Base-by-base conservation (phyloP, 345 rosid genomes). In the Eucalyptus pumila region DNA sequence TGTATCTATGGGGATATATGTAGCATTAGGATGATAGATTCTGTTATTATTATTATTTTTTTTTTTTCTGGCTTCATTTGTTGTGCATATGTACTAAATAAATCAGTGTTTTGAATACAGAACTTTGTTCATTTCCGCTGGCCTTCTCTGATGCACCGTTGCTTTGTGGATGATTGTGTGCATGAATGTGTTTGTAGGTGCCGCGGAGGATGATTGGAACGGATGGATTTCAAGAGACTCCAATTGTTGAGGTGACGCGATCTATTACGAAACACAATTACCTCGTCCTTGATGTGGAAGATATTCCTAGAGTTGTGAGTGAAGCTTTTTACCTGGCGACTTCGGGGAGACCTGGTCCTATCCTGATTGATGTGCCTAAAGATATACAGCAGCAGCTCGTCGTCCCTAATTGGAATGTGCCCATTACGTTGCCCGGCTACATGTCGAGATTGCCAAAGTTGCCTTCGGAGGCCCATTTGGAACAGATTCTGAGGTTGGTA, bases 161-260 rank as follows among this genome's bases (percentile, higher is more conserved):
- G 47, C 15, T 23, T 76, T 21, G 42, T 37, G 47, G 47, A 76
- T 40, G 47, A 76, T 44, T 30, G 19, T 62, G 65, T 42, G 44
- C 85, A 13, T 26, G 27, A n/a, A 45, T 27, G 11, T 48, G 24
- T 32, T 62, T 80, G 42, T 56, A 98, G 88, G 99, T 97, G 47
- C 98, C 99, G 17, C 96, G 99, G 21, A 88, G 97, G 26, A 98
- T 98, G 99, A 98, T 98, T 14, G 99, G 99, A 8, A 95, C 98
- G 0, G 98, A 98, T 89, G 99, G 98, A 26, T 98, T 97, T 65
- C 99, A 97, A 87, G 99, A 97, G 90, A 98, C 97, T 4, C 99
- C 99, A 0, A 98, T 98, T 86, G 98, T 98, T 14, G 99, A 98
- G 97, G 98, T 97, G 91, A 96, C 97, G 14, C 91, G 99, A 51